Base-by-base conservation (phyloP, 176 grass and related monocot species). In the Triticum timopheevii region DNA sequence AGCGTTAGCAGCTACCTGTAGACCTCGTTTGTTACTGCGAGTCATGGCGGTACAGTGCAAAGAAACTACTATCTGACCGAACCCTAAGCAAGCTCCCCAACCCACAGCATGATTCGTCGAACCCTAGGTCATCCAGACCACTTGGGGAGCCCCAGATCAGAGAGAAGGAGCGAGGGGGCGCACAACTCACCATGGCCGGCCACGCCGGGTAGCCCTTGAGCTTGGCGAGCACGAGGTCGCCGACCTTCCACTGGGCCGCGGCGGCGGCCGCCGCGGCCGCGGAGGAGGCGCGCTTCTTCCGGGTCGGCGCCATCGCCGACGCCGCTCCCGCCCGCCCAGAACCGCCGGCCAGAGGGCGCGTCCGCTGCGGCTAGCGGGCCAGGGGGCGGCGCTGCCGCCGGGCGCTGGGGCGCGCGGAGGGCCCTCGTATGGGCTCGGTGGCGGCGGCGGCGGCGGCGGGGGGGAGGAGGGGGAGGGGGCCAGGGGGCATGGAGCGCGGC, bases 161-260 rank as follows among this genome's bases (percentile, higher is more conserved):
- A 73, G 33, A 44, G 71, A 88, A 52, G 34, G 82, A 80, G 73
- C 30, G 73, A 11, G 17, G 44, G 38, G 61, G 31, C 11, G 38
- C 12, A 56, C 52, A 0, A 59, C 66, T 86, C 79, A 98, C 97
- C 97, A 93, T 83, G 85, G 97, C 97, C 38, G 97, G 97, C 97
- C 97, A 98, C 6, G 97, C 90, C 2, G 97, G 97, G 80, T 96
- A 98, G 64, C 97, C 97, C 82, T 94, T 98, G 88, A 98, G 94
- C 88, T 98, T 98, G 77, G 97, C 97, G 73, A 98, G 94, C 67
- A 98, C 97, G 65, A 98, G 97, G 91, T 98, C 97, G 75, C 94
- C 97, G 75, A 98, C 97, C 85, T 96, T 96, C 94, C 94, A 98
- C 87, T 93, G 92, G 64, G 89, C 84, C 68, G 90, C 93, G 19